Evolutionary conservation across 805 yeast species (phyloP).

Genomic region (Sugiyamaella floridensis): DNA sequence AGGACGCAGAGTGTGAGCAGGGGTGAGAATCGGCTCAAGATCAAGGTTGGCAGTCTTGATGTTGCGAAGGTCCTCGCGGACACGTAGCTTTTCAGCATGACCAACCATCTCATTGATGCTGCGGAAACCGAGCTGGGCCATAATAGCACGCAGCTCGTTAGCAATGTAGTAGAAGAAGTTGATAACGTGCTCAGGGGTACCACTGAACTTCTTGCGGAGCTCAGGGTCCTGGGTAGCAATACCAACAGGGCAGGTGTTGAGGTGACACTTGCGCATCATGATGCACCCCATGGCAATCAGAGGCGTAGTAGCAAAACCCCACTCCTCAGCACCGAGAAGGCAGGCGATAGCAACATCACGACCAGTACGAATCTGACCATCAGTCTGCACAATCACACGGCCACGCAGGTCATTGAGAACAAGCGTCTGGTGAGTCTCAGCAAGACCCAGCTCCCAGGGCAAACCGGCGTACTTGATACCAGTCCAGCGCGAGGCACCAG

Average conservation of each 20-base stretch:
- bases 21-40: constrained; percentile 87
- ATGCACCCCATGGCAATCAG: constrained; percentile 96
- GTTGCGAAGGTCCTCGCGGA: constrained; percentile 76
- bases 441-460: constrained; percentile 98
- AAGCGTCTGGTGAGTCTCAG: constrained; percentile 95
- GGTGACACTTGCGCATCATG: constrained; percentile 91
- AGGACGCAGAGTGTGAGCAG: constrained; percentile 93
- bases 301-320: constrained; percentile 97
- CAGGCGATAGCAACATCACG: constrained; percentile 96
- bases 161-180: constrained; percentile 94
- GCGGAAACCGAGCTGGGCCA: constrained; percentile 94
- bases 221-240: constrained; percentile 98
- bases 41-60: constrained; percentile 90
- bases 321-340: constrained; percentile 94
- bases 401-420: constrained; percentile 95
- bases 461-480: constrained; percentile 95
- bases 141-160: constrained; percentile 81
- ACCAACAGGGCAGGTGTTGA: constrained; percentile 95
- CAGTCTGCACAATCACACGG: constrained; percentile 93
- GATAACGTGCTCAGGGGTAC: constrained; percentile 97
- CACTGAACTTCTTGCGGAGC: constrained; percentile 82
- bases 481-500: constrained; percentile 98
- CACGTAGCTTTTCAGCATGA: constrained; percentile 81
- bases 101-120: constrained; percentile 98
- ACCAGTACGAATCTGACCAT: constrained; percentile 96